Conservation (phyloP, 2,329 filamentous ascomycete genomes). For the Harringtonia lauricola region DNA sequence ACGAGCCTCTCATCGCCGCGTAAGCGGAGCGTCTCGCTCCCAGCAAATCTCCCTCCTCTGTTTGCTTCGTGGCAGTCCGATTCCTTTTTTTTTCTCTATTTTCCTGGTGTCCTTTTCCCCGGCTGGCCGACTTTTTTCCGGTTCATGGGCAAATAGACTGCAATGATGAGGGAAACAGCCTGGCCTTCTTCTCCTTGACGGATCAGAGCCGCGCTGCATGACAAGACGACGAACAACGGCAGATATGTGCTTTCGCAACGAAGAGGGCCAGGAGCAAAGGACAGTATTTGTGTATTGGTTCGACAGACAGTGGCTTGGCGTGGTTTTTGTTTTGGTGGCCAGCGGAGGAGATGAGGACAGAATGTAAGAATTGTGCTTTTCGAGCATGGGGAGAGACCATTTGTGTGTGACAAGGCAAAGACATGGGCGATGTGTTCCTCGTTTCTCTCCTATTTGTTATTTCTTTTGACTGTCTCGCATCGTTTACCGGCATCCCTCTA, state of each 20-base stretch:
- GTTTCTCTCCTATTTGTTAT: neutral
- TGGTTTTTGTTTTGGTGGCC: no score
- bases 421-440: no score
- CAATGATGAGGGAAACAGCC: conserved; percentile 8
- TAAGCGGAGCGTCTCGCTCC: conserved; percentile 8
- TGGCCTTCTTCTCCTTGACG: conserved; percentile 7
- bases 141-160: conserved; percentile 9
- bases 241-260: neutral
- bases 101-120: conserved; percentile 2
- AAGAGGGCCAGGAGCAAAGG: no score
- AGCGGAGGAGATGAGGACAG: neutral
- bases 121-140: conserved; percentile 9
- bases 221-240: conserved; percentile 9
- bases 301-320: neutral
- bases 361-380: neutral
- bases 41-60: neutral
- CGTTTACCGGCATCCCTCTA: neutral
- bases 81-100: neutral
- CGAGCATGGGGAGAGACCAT: no score
- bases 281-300: neutral
- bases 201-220: conserved; percentile 8
- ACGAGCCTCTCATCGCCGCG: conserved; percentile 14
- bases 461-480: neutral
- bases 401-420: no score
- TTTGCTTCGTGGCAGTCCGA: neutral